These are phyloP conservation scores for Fusarium palustre DNA, from an alignment of 2,329 filamentous ascomycete genomes.

Conservation along the genomic window DNA sequence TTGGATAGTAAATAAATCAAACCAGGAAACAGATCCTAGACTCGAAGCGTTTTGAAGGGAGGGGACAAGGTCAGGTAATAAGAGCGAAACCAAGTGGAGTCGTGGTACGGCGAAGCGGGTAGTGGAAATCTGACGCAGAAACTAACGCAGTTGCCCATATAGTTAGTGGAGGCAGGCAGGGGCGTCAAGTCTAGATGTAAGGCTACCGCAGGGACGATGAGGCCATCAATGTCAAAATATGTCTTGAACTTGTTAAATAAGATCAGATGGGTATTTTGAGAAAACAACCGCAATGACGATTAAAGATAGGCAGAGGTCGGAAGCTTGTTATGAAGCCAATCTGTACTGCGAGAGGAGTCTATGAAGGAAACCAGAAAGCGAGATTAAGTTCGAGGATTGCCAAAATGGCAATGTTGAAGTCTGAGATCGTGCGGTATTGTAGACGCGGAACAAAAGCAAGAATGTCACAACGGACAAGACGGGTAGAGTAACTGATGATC, in stretches of 20 bases:
- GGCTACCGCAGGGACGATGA: slow-evolving; percentile 35
- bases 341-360: slow-evolving; percentile 10
- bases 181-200: slow-evolving; percentile 45
- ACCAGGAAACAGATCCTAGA: slow-evolving; percentile 16
- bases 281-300: slow-evolving; percentile 21
- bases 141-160: slow-evolving; percentile 40
- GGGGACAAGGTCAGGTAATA: slow-evolving; percentile 42
- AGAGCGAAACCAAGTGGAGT: slow-evolving; percentile 30
- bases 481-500: slow-evolving; percentile 33
- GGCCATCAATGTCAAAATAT: slow-evolving; percentile 26
- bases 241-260: slow-evolving; percentile 6
- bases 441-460: slow-evolving; percentile 22
- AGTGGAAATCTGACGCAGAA: slow-evolving; percentile 35
- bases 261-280: slow-evolving; percentile 9
- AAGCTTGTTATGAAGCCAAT: slow-evolving; percentile 38
- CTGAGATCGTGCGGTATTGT: slow-evolving; percentile 10
- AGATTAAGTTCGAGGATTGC: slow-evolving; percentile 24
- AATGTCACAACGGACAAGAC: slow-evolving; percentile 18
- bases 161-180: slow-evolving; percentile 39
- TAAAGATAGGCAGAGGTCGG: slow-evolving; percentile 27
- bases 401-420: slow-evolving; percentile 15
- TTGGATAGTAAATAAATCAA: slow-evolving; percentile 24
- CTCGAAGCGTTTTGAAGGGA: slow-evolving; percentile 31
- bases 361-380: slow-evolving; percentile 1
- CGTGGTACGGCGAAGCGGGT: slow-evolving; percentile 34